Conservation (phyloP, 495 filamentous ascomycete genomes). For the Neurospora sublineolata region DNA sequence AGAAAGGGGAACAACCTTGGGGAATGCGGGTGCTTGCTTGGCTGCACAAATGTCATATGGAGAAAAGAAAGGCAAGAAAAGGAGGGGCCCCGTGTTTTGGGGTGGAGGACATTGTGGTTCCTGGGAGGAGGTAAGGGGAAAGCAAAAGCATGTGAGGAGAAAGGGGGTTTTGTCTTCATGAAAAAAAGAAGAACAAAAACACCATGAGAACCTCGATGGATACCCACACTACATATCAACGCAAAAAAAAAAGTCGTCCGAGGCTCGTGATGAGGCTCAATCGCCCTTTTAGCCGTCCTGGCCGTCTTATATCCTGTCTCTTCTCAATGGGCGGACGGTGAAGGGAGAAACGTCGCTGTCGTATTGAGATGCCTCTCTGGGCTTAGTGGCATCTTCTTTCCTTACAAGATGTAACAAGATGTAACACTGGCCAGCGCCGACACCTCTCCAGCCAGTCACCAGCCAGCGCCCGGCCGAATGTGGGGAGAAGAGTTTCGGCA, state of each 20-base stretch:
- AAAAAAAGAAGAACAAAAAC: neutral
- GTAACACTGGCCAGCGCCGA: neutral
- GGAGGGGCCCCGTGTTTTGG: neutral
- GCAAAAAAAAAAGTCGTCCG: neutral
- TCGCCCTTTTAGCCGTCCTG: neutral
- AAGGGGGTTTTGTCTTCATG: neutral
- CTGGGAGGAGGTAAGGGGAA: neutral
- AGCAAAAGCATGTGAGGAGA: neutral
- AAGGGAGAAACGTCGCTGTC: neutral
- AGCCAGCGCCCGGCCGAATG: neutral
- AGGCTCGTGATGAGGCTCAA: neutral
- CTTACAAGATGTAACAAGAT: neutral
- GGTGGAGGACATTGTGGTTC: neutral
- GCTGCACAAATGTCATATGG: neutral
- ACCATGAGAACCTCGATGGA: neutral
- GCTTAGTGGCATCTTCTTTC: neutral
- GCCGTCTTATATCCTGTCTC: neutral
- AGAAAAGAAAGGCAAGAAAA: neutral
- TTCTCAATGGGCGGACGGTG: neutral
- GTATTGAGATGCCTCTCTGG: neutral
- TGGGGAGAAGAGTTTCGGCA: slow-evolving; percentile 4
- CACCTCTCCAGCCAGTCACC: neutral
- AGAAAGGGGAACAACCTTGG: neutral
- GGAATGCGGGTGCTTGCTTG: neutral
- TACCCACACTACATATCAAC: neutral